Base-by-base conservation (phyloP, 768 basidiomycete species). In the Rhizopogon vulgaris region DNA sequence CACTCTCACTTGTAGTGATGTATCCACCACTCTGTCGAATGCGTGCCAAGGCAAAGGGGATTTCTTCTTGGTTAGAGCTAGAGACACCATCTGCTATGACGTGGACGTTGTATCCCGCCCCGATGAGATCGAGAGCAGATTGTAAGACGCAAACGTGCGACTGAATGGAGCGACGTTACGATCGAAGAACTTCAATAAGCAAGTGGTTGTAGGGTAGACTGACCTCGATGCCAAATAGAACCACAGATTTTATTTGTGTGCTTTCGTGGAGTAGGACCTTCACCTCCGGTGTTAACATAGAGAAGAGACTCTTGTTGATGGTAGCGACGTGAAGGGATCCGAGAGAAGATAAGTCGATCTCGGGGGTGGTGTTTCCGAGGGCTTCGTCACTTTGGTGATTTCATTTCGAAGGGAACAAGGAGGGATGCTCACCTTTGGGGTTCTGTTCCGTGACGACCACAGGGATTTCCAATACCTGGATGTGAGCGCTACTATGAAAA, bases 161-260 rank as follows among this genome's bases (percentile, higher is more conserved):
- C 92, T 94, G 57, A 8, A 14, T 56, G n/a, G 18, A 22, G 1
- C 22, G 54, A 51, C 27, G 45, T 59, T 15, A 49, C 15, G 46
- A 4, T 40, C 17, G 9, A 2, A 22, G 10, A 24, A 4, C 10
- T 5, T 2, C 1, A 9, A 25, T 11, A 3, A 32, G 41, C 28
- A 22, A 32, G 14, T 12, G n/a, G 17, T 7, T 6, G 3, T 41
- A 14, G 37, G 15, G 18, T 38, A 6, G 14, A 65, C 78, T 36
- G 56, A 89, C 92, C 78, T 95, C 94, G 47, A 95, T 93, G 14
- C 94, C 94, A 55, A 92, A 83, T 5, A 97, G 64, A 6, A 95
- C 79, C 41, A 93, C 71, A 6, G 79, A 81, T 38, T 75, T 74
- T 52, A 86, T 63, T 12, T 70, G 59, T 3, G 77, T 75, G 24